Evolutionary conservation across 306 rosid species (phyloP).

Genomic region (Trichosanthes cucumerina): DNA sequence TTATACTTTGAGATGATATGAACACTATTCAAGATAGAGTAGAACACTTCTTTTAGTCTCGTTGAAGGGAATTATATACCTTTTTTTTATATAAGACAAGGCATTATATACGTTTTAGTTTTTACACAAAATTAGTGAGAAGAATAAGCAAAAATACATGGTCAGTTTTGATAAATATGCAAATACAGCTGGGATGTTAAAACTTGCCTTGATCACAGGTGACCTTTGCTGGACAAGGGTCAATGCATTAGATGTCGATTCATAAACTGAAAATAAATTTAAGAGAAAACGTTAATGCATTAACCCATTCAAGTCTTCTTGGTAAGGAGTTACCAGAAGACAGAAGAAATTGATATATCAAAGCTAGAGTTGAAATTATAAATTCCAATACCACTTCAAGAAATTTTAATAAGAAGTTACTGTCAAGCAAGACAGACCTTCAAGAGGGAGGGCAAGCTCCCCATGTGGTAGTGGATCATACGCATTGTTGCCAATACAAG

Average conservation of each 20-base stretch:
- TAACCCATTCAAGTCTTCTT: neutral
- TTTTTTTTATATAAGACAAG: neutral
- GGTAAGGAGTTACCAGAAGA: neutral
- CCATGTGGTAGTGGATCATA: slow-evolving; percentile 74
- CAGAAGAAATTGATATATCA: neutral
- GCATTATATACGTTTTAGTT: no score
- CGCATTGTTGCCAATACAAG: slow-evolving; percentile 91
- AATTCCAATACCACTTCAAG: neutral
- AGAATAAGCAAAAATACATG: neutral
- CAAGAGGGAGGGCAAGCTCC: slow-evolving; percentile 76
- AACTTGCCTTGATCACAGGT: slow-evolving; percentile 54
- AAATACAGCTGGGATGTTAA: neutral
- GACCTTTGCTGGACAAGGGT: slow-evolving; percentile 81
- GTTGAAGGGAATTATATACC: neutral
- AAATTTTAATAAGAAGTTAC: neutral
- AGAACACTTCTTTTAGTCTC: neutral
- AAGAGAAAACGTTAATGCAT: neutral
- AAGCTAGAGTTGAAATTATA: neutral
- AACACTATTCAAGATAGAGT: neutral
- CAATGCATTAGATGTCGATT: slow-evolving; percentile 45
- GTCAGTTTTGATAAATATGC: neutral
- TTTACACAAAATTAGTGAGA: neutral
- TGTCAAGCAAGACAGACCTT: slow-evolving; percentile 40
- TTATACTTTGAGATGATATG: neutral
- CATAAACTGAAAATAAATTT: slow-evolving; percentile 50